phyloP scores from a whole-genome alignment of 2,329 filamentous ascomycete genomes.

The Trichoderma pleuroti region DNA sequence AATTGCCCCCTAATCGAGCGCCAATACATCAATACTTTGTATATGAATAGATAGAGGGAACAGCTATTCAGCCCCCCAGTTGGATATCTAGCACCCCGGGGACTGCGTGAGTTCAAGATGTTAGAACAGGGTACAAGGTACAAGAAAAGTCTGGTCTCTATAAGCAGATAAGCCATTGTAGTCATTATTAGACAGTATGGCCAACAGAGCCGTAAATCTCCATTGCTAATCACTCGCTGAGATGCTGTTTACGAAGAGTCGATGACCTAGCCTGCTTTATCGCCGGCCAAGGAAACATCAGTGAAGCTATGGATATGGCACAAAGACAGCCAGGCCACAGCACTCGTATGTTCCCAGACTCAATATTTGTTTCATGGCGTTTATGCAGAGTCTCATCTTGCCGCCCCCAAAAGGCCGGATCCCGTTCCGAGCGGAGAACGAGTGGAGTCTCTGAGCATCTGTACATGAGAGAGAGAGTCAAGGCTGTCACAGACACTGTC shows the following conservation, averaged over 20 bases:
- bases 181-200: not conserved
- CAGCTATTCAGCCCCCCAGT: too few species aligned
- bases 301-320: not conserved
- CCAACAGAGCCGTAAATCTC: not conserved
- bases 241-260: not conserved
- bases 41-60: not conserved
- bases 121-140: not conserved
- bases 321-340: not conserved
- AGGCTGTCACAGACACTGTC: not conserved
- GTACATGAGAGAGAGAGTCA: not conserved
- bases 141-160: not conserved
- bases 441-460: not conserved
- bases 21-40: not conserved
- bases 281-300: not conserved
- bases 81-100: too few species aligned
- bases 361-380: not conserved
- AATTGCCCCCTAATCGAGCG: not conserved
- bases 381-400: not conserved
- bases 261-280: not conserved
- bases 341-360: not conserved
- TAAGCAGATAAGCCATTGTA: not conserved
- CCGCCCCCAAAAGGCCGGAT: not conserved
- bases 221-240: not conserved
- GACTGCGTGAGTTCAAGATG: not conserved
- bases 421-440: constrained; percentile 3